phyloP scores from a whole-genome alignment of 139 green algal genomes.

The Asterochloris sp. region DNA sequence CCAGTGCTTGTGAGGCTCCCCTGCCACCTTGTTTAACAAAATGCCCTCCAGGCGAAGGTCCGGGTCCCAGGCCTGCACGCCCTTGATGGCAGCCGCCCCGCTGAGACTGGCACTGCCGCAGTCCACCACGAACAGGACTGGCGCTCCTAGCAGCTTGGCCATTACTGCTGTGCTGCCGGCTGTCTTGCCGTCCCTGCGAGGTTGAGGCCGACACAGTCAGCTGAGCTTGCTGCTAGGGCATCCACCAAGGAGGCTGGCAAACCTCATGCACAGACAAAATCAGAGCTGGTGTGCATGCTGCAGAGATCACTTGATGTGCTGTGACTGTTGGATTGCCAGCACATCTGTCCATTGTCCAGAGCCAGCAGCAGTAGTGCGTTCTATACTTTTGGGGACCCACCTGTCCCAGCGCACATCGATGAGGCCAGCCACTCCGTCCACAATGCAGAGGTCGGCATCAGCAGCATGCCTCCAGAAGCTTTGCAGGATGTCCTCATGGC shows the following conservation, averaged over 20 bases:
- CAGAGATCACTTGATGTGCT: neutral
- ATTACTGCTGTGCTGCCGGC: constrained; percentile 75
- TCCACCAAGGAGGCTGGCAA: too few relatives aligned
- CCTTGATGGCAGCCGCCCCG: constrained; percentile 64
- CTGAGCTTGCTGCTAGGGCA: too few relatives aligned
- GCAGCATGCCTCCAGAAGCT: constrained; percentile 36
- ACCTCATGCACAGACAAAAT: too few relatives aligned
- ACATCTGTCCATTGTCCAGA: too few relatives aligned
- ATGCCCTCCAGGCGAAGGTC: constrained; percentile 63
- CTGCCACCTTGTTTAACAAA: constrained; percentile 77
- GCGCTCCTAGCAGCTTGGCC: constrained; percentile 71
- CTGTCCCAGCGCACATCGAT: constrained; percentile 64
- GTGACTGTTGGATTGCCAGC: neutral
- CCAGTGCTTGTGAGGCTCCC: constrained; percentile 50
- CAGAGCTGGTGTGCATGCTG: too few relatives aligned
- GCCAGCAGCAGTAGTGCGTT: too few relatives aligned
- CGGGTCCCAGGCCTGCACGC: constrained; percentile 66
- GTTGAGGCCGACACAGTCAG: too few relatives aligned
- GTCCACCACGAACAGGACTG: constrained; percentile 88
- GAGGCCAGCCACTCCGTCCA: constrained; percentile 82
- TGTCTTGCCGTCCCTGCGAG: constrained; percentile 35
- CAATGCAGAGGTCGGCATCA: constrained; percentile 68
- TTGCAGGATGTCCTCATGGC: constrained; percentile 40
- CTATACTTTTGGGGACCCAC: neutral
- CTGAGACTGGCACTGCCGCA: constrained; percentile 50